Evolutionary conservation across 345 rosid genomes (phyloP), one percentile per base, ranked within the genome.

Genomic region (Gynandropsis gynandra): DNA sequence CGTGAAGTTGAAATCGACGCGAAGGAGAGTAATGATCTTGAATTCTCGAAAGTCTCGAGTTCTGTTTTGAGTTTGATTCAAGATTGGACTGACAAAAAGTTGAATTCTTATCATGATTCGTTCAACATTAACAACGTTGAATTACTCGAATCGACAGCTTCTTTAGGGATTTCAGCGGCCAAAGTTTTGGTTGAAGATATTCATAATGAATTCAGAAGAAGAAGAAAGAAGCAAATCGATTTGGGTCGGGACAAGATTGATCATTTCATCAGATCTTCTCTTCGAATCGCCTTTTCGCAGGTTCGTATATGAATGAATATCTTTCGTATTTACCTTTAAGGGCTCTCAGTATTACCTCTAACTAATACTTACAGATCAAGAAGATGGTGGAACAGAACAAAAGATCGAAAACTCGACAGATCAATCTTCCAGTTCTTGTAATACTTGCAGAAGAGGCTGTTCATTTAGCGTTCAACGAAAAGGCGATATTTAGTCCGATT

Each of bases 71-170:
- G 75, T 66, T 69, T 74, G 55, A 77, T 85, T 32, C 42, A 76
- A 74, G 78, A 74, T 64, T 92, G 97, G 97, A 74, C 81, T 1
- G 98, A 87, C 76, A 77, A 85, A 69, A 82, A 74, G 59, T 86
- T 92, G 36, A 72, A 78, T 52, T 72, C 86, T 17, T 92, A 92
- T 69, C 97, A 85, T 54, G 93, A 81, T 54, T 71, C 67, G n/a
- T 92, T 85, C 50, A 68, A 85, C 58, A 68, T 76, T 8, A 81
- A 76, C 47, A 82, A 76, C 57, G 75, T 78, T 3, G 94, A 87
- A 68, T 56, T 75, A 9, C 78, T 92, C 90, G 83, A 81, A 53
- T 67, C 79, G 38, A 73, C 76, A 43, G 76, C 83, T 69, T 85
- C 82, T 52, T 42, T 87, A 45, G 89, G 83, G 37, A 72, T 81